Evolutionary conservation across 208 protist genomes (phyloP).

Genomic region (Acanthamoeba quina): DNA sequence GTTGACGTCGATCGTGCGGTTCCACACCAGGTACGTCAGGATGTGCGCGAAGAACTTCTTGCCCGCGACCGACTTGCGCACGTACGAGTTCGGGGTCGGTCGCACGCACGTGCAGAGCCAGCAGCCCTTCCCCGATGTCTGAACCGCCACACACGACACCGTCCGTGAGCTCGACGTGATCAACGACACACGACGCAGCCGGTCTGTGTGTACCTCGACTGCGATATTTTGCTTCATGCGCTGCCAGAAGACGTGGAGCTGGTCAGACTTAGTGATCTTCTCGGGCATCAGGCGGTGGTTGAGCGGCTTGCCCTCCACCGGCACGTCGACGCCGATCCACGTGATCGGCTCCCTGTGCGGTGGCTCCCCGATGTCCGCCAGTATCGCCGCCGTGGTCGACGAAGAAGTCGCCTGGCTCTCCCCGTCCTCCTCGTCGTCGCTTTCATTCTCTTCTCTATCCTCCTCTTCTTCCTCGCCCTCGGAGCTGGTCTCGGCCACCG

Average conservation of each 20-base stretch:
- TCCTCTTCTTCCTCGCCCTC: background rate
- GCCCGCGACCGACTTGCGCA: slow-evolving; percentile 18
- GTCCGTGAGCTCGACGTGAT: no score
- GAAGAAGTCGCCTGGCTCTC: background rate
- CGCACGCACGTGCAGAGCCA: slow-evolving; percentile 14
- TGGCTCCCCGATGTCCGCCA: background rate
- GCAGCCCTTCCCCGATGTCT: background rate
- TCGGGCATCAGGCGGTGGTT: background rate
- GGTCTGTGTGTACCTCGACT: background rate
- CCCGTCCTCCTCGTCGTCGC: background rate
- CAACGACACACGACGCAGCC: background rate
- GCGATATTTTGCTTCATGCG: slow-evolving; percentile 19
- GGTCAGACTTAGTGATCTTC: background rate
- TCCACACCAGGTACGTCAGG: background rate
- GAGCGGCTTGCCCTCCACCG: background rate
- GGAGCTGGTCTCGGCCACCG: background rate
- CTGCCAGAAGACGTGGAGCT: background rate
- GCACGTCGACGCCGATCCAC: background rate
- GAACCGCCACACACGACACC: background rate
- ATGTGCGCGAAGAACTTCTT: slow-evolving; percentile 16
- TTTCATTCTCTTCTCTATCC: background rate
- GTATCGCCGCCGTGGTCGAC: background rate
- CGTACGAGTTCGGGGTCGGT: background rate
- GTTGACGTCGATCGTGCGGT: slow-evolving; percentile 30
- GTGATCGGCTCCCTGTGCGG: background rate